Percentiles rank a stretch among this genome's conserved stretches.
Evolutionary conservation across 1,139 yeast genomes (phyloP).

Genomic region (Saccharomyces hybrid): DNA sequence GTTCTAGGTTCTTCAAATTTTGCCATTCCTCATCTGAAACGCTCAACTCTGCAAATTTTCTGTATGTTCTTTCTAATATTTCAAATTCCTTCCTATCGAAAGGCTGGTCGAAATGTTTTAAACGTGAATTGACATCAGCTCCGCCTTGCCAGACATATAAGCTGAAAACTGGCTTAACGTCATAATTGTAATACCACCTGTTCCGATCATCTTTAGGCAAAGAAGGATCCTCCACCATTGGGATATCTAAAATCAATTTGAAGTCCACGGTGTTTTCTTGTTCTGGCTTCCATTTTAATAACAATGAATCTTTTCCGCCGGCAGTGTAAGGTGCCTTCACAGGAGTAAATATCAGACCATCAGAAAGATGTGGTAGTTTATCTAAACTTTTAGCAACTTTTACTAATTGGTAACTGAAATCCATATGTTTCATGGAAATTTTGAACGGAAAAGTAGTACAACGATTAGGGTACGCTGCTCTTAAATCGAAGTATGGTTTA

Average conservation of each 20-base stretch:
- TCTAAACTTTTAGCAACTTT: conserved; percentile 71
- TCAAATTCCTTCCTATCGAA: conserved; percentile 29
- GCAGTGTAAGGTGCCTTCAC: conserved; percentile 78
- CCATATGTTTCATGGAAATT: conserved; percentile 81
- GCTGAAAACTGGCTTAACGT: conserved; percentile 60
- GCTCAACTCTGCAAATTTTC: conserved; percentile 56
- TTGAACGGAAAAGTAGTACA: conserved; percentile 78
- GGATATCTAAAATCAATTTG: conserved; percentile 62
- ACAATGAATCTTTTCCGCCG: conserved; percentile 71
- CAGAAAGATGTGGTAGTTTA: conserved; percentile 77
- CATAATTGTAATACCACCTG: conserved; percentile 73
- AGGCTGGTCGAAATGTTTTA: conserved; percentile 28
- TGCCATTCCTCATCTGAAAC: conserved; percentile 79
- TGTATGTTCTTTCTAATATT: conserved; percentile 44
- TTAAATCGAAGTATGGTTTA: conserved; percentile 70
- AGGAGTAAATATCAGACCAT: conserved; percentile 90
- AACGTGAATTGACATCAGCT: conserved; percentile 29
- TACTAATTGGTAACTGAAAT: conserved; percentile 67
- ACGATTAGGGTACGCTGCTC: conserved; percentile 61
- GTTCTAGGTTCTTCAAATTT: conserved; percentile 52
- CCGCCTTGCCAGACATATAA: conserved; percentile 77
- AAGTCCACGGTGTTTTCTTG: conserved; percentile 92
- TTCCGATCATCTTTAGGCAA: conserved; percentile 65
- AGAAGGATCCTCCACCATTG: conserved; percentile 58
- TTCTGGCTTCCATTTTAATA: conserved; percentile 95